A percentile compares a stretch with the other conserved stretches of the same genome.
Evolutionary conservation across 1,284 basidiomycete species (phyloP).

Genomic region (Leccinum cinnamomeum): DNA sequence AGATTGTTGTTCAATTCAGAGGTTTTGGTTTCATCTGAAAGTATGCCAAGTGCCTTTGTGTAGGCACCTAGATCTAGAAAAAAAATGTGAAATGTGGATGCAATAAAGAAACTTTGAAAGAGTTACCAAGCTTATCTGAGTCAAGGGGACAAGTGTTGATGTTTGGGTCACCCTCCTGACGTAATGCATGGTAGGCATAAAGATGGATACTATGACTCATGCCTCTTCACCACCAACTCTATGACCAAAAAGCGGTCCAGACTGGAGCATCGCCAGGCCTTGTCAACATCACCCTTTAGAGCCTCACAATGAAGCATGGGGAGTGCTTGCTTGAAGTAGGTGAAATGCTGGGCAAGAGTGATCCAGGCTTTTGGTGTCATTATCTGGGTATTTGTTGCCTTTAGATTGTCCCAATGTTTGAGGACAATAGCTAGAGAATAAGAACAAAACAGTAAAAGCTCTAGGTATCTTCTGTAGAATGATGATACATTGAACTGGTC

Average conservation of each 20-base stretch:
- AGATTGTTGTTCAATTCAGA: no score
- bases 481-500: not conserved
- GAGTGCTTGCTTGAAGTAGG: not conserved
- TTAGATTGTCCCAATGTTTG: not conserved
- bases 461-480: not conserved
- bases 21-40: no score
- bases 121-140: not conserved
- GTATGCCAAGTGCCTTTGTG: no score
- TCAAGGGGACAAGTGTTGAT: not conserved
- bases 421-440: not conserved
- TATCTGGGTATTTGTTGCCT: not conserved
- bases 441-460: not conserved
- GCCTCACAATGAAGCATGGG: not conserved
- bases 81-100: no score
- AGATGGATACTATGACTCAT: not conserved
- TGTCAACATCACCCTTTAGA: no score
- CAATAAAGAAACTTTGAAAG: not conserved
- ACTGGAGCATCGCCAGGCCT: not conserved
- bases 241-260: not conserved
- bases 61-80: no score
- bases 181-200: not conserved
- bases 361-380: not conserved
- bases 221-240: not conserved
- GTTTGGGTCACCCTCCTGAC: not conserved
- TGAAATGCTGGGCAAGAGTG: not conserved